phyloP scores from a whole-genome alignment of 495 filamentous ascomycete species.

The Bryoglossum gracile region DNA sequence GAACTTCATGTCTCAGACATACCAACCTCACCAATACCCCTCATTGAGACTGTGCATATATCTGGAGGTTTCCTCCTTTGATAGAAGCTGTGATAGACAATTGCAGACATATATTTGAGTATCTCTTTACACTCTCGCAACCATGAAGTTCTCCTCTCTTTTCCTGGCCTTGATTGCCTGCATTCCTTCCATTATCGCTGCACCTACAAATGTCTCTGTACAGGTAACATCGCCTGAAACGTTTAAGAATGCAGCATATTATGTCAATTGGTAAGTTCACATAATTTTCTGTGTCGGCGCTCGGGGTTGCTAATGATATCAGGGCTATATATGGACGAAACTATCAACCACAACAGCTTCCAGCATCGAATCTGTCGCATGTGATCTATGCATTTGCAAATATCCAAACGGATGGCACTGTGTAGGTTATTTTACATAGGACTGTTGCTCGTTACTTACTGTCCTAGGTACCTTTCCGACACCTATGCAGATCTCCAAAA shows the following conservation, averaged over 20 bases:
- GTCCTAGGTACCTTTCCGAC: constrained; percentile 40
- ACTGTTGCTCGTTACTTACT: background rate
- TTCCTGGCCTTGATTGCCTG: background rate
- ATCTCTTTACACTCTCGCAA: too few relatives aligned
- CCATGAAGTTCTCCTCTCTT: background rate
- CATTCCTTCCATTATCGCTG: background rate
- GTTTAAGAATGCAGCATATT: constrained; percentile 70
- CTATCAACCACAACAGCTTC: constrained; percentile 69
- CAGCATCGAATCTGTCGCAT: constrained; percentile 72
- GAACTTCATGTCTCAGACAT: too few relatives aligned
- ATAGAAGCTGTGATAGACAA: too few relatives aligned
- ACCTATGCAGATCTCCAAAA: constrained; percentile 58
- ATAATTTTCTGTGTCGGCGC: too few relatives aligned
- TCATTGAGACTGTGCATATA: too few relatives aligned
- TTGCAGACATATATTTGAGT: too few relatives aligned
- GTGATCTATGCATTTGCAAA: constrained; percentile 86
- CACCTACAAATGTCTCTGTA: background rate
- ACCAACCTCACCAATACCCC: too few relatives aligned
- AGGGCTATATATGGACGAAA: constrained; percentile 82
- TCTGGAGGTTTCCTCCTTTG: too few relatives aligned
- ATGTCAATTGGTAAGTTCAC: constrained; percentile 55
- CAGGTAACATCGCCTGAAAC: constrained; percentile 19
- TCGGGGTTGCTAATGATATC: background rate
- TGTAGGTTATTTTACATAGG: constrained; percentile 40
- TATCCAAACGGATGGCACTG: constrained; percentile 71